Base-by-base conservation (phyloP, 768 basidiomycete genomes). In the Cytidiella melzeri region DNA sequence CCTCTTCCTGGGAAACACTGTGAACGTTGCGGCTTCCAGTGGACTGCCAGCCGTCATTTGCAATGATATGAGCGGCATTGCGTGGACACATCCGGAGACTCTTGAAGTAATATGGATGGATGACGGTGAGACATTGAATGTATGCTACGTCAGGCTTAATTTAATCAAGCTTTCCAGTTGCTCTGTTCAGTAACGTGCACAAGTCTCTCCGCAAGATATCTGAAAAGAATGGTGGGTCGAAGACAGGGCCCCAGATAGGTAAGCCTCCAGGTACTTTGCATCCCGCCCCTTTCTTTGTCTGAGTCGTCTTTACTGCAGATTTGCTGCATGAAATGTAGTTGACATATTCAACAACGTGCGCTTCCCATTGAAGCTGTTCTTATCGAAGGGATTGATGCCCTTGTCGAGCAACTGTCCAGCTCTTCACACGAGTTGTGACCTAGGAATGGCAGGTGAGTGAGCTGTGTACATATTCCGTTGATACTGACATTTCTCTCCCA, bases 271-370 rank as follows among this genome's bases (percentile, higher is more conserved):
- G 42, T 0, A 58, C 56, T 40, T 61, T 58, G 9, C 57, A 37
- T 5, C n/a, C n/a, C n/a, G 59, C 45, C 5, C 59, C 47, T 6
- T 56, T 50, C 36, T 59, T 56, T 13, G 59, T 56, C 41, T 61
- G 59, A 2, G 47, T 47, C 4, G 39, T 36, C n/a, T 43, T 30
- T 3, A 52, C 50, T 11, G 36, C 26, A 21, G 55, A 27, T 12
- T 47, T 55, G 10, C 28, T 24, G 23, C 45, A 39, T 26, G 48
- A 41, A 19, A 63, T n/a, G 26, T 48, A 55, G 37, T 48, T 43
- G 12, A 63, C 57, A 27, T 64, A 61, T 46, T 59, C 52, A 9
- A 60, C 54, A 11, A 63, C 43, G n/a, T 59, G 21, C 2, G 59
- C 54, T n/a, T 52, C 62, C 54, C 55, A 61, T 34, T 51, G 41